Percentiles rank a stretch among this genome's conserved stretches.
Conservation (phyloP, 768 basidiomycete species). For the Leucocoprinus leucothites region DNA sequence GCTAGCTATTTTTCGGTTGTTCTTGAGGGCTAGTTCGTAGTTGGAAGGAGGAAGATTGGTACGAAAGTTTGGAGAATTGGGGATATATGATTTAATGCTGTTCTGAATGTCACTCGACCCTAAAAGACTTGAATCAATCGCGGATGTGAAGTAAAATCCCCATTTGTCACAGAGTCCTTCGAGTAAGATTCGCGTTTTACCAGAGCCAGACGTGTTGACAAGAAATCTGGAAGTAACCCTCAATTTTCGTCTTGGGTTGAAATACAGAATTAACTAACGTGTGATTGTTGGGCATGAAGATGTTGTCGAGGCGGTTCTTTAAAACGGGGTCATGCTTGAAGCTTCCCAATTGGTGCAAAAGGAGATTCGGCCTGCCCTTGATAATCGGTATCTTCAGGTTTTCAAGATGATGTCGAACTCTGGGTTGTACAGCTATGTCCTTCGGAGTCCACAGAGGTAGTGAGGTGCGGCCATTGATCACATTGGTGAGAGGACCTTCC, state of each 20-base stretch:
- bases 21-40: slow-evolving; percentile 28
- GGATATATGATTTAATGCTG: slow-evolving; percentile 34
- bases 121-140: slow-evolving; percentile 39
- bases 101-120: slow-evolving; percentile 43
- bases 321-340: slow-evolving; percentile 30
- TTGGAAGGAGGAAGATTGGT: slow-evolving; percentile 27
- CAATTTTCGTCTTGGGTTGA: not conserved
- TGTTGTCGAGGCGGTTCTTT: slow-evolving; percentile 31
- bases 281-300: slow-evolving; percentile 42
- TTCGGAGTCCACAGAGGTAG: slow-evolving; percentile 31
- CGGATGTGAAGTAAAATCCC: slow-evolving; percentile 47
- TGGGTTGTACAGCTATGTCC: slow-evolving; percentile 17
- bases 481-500: slow-evolving; percentile 26
- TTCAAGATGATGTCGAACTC: slow-evolving; percentile 24
- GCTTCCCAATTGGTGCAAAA: slow-evolving; percentile 39
- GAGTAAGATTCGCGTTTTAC: slow-evolving; percentile 41
- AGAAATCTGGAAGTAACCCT: slow-evolving; percentile 28
- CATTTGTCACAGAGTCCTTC: slow-evolving; percentile 43
- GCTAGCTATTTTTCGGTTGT: slow-evolving; percentile 35
- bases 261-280: slow-evolving; percentile 27
- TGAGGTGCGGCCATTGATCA: slow-evolving; percentile 29
- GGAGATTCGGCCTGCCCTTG: slow-evolving; percentile 37
- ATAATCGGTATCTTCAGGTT: slow-evolving; percentile 31
- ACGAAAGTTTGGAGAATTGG: slow-evolving; percentile 30
- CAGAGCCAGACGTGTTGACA: slow-evolving; percentile 46